These are phyloP conservation scores for Elongisporangium senticosum DNA, from an alignment of 352 stramenopile genomes.

Conservation along the genomic window DNA sequence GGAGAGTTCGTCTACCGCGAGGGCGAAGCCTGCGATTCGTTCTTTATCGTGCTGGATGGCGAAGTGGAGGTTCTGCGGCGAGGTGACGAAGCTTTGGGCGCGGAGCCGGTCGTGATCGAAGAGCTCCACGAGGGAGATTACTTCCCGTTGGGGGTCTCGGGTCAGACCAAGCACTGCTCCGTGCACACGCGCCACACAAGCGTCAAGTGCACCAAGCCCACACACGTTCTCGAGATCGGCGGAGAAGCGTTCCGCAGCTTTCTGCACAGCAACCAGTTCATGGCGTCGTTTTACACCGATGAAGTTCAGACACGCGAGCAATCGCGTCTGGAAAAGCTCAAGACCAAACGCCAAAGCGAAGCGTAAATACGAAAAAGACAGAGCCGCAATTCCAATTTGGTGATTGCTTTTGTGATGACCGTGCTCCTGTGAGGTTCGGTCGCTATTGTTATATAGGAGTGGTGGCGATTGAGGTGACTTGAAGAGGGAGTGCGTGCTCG, in stretches of 20 bases:
- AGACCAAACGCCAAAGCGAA: constrained; percentile 8
- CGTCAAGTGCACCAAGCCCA: constrained; percentile 58
- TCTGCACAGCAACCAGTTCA: constrained; percentile 77
- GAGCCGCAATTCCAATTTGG: constrained; percentile 18
- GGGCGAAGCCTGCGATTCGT: constrained; percentile 68
- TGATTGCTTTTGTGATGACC: constrained; percentile 10
- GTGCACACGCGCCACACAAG: constrained; percentile 71
- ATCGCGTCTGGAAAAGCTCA: constrained; percentile 47
- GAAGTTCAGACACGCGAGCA: constrained; percentile 67
- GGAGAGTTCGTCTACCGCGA: constrained; percentile 79
- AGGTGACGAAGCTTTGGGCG: constrained; percentile 12
- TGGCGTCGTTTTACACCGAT: constrained; percentile 70
- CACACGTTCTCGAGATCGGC: constrained; percentile 72
- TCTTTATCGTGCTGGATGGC: constrained; percentile 74
- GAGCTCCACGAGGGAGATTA: constrained; percentile 67
- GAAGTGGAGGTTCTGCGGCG: constrained; percentile 68
- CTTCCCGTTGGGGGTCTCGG: constrained; percentile 75
- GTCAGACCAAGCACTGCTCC: constrained; percentile 53
- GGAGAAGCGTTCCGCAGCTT: constrained; percentile 82
- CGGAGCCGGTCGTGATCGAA: constrained; percentile 47
- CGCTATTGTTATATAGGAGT: constrained; percentile 3
- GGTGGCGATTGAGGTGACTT: constrained; percentile 5
- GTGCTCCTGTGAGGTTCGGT: background rate
- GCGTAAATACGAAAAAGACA: constrained; percentile 16
- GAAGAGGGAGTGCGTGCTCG: constrained; percentile 24